phyloP scores from a whole-genome alignment of 129 eudicot species.

The Saposhnikovia divaricata region DNA sequence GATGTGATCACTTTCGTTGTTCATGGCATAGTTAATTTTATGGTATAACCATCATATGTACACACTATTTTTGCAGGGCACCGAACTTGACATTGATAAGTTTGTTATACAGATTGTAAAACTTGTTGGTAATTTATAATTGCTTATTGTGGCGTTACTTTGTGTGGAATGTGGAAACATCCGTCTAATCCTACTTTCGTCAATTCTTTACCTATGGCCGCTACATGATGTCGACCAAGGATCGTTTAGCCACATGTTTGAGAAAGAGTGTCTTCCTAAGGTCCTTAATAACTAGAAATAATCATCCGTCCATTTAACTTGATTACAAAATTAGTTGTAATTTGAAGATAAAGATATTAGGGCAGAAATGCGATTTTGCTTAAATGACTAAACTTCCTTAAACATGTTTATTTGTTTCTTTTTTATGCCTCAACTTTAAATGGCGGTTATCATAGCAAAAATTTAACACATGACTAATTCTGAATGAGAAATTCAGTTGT shows the following conservation, averaged over 20 bases:
- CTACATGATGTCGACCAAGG: slow-evolving; percentile 96
- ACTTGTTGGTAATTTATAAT: slow-evolving; percentile 55
- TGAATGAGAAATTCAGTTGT: not conserved
- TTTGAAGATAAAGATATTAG: not conserved
- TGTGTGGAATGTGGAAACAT: not conserved
- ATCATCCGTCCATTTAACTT: slow-evolving; percentile 1
- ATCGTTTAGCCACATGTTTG: slow-evolving; percentile 95
- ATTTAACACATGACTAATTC: not conserved
- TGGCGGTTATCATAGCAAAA: not conserved
- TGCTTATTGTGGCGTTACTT: slow-evolving; percentile 8
- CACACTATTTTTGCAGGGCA: slow-evolving; percentile 43
- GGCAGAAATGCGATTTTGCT: not conserved
- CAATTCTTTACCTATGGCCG: slow-evolving; percentile 37
- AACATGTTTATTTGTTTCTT: not conserved
- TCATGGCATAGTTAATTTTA: slow-evolving; percentile 1
- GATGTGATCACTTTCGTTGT: slow-evolving; percentile 6
- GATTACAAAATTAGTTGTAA: not conserved
- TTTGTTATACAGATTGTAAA: slow-evolving; percentile 72
- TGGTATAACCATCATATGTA: slow-evolving; percentile 1
- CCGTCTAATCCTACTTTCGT: slow-evolving; percentile 3
- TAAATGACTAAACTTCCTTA: not conserved
- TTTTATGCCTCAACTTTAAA: not conserved
- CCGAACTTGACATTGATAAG: slow-evolving; percentile 63
- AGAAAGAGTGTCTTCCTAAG: slow-evolving; percentile 71
- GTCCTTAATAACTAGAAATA: slow-evolving; percentile 39